Base-by-base conservation (phyloP, 371 early-diverging fungal species). In the Mortierella sp. region DNA sequence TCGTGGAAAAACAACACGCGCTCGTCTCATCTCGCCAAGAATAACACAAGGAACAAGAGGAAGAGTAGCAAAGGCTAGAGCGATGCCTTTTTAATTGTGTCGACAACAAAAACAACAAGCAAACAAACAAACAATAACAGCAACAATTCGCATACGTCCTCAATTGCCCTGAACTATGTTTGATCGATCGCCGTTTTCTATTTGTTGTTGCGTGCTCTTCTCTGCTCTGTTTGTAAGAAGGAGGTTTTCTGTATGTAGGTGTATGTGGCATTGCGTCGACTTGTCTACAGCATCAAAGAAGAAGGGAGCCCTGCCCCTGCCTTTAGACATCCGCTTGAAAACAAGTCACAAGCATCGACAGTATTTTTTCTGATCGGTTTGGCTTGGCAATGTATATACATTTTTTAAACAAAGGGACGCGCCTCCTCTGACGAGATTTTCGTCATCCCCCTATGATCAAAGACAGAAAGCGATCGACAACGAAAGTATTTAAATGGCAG, bases 341-440 rank as follows among this genome's bases (percentile, higher is more conserved):
- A 60, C 28, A 60, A 60, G 58, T 58, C 58, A 38, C 42, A 38
- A 38, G 42, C 47, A 8, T 10, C 47, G 60, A 60, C 60, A 8
- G 6, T 31, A 1, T 34, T 34, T 21, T 68, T 24, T 21, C n/a
- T 42, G 68, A 68, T 68, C 68, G 68, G 48, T 38, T 9, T 65
- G 38, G 68, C 24, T 21, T 42, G 31, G 42, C 19, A 60, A 10
- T 21, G 38, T 38, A 42, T 21, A 73, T 16, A 10, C 16, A 2
- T 16, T 28, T 28, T 16, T 5, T 14, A 3, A 16, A 6, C 14
- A 44, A 44, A 54, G 9, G 45, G 58, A 55, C 74, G 55, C 44
- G 55, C 55, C 47, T 57, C 60, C 50, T 75, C 68, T 68, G 72
- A 72, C 72, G 45, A 58, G 31, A 48, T 58, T 21, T 45, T 60